Percentiles rank a stretch among this genome's conserved stretches.
phyloP scores from a whole-genome alignment of 306 rosid species.

The Cicer bijugum region DNA sequence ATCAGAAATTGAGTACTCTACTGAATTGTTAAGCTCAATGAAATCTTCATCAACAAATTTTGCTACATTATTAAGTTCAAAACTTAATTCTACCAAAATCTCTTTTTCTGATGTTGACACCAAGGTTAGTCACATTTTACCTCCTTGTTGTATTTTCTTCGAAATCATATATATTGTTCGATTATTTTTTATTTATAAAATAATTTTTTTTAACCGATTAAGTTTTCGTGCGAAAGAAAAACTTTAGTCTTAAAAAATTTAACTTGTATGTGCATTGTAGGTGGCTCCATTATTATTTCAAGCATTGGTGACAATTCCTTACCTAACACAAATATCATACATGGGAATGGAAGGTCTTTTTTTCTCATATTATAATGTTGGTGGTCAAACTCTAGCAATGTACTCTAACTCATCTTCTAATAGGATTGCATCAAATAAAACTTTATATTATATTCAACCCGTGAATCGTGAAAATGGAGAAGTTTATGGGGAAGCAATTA shows the following conservation, averaged over 20 bases:
- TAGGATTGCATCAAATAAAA: conserved; percentile 4
- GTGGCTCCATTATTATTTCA: conserved; percentile 62
- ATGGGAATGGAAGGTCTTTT: conserved; percentile 56
- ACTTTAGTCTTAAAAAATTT: not conserved
- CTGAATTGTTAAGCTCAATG: conserved; percentile 8
- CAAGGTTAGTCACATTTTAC: conserved; percentile 35
- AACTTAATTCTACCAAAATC: conserved; percentile 12
- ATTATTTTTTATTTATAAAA: not conserved
- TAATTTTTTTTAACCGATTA: not conserved
- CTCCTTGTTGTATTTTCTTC: not conserved
- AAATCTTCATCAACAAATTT: conserved; percentile 46
- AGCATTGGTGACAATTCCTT: conserved; percentile 55
- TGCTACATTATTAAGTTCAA: conserved; percentile 37
- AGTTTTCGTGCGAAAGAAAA: not conserved
- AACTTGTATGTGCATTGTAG: conserved; percentile 32
- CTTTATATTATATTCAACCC: conserved; percentile 45
- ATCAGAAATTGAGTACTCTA: conserved; percentile 35
- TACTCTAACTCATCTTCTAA: conserved; percentile 55
- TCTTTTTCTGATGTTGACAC: conserved; percentile 40
- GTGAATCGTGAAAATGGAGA: conserved; percentile 52
- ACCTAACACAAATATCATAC: conserved; percentile 55
- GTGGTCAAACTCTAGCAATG: conserved; percentile 50
- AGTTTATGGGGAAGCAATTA: conserved; percentile 46
- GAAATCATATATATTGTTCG: not conserved
- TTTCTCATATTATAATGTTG: conserved; percentile 54